A percentile compares a stretch with the other conserved stretches of the same genome.
phyloP scores from a whole-genome alignment of 2,329 filamentous ascomycete genomes.

The Cercospora zeae-maydis region DNA sequence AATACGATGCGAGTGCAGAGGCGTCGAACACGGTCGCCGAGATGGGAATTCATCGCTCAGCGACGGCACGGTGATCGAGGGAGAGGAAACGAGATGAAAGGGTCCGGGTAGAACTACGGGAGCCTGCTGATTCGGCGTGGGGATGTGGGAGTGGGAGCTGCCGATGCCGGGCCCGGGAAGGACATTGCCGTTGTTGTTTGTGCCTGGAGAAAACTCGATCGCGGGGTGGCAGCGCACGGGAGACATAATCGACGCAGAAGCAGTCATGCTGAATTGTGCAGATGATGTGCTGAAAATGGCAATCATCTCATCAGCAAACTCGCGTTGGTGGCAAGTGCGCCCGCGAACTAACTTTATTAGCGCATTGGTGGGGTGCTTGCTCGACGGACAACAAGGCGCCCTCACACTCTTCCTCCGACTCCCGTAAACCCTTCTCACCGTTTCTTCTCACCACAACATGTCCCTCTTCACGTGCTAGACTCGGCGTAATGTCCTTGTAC shows the following conservation, averaged over 20 bases:
- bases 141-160: neutral
- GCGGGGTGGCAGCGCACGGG: neutral
- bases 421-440: neutral
- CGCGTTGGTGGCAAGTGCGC: neutral
- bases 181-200: neutral
- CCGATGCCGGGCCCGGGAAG: neutral
- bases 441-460: conserved; percentile 2
- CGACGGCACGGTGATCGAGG: neutral
- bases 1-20: neutral
- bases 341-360: neutral
- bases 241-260: neutral
- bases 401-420: neutral
- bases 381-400: neutral
- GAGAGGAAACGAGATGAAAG: neutral
- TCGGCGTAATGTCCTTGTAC: conserved; percentile 34
- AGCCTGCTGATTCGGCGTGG: neutral
- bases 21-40: neutral
- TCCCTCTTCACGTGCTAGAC: conserved; percentile 1
- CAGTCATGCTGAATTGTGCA: neutral
- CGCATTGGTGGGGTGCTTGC: conserved; percentile 3
- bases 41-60: neutral
- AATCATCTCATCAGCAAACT: neutral
- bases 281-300: neutral
- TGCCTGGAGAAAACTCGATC: neutral
- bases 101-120: neutral